Evolutionary conservation across 1,284 basidiomycete species (phyloP).

Genomic region (Sanghuangporus weigelae): DNA sequence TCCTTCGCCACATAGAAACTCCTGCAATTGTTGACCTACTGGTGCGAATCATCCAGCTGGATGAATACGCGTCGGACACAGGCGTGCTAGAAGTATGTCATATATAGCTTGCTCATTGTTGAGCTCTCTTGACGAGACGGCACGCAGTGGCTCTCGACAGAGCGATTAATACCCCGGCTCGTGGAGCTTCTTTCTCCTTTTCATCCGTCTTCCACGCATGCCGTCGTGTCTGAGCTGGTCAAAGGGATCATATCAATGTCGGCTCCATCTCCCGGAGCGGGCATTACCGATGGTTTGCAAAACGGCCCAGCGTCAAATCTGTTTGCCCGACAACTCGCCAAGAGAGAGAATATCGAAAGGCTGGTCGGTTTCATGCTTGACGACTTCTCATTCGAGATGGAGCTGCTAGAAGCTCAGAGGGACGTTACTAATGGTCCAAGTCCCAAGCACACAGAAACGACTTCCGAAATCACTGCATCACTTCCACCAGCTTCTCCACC

Average conservation of each 20-base stretch:
- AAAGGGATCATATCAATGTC: conserved; percentile 95
- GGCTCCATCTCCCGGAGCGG: conserved; percentile 78
- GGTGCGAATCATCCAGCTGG: conserved; percentile 87
- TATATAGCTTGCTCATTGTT: conserved; percentile 25
- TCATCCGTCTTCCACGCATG: conserved; percentile 76
- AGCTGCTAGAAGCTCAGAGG: conserved; percentile 21
- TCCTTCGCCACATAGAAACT: conserved; percentile 84
- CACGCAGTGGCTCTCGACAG: conserved; percentile 79
- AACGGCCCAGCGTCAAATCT: conserved; percentile 77
- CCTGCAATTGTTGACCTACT: conserved; percentile 91
- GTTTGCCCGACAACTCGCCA: conserved; percentile 88
- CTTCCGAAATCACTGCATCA: conserved; percentile 2
- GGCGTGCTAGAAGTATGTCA: conserved; percentile 81
- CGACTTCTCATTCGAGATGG: conserved; percentile 44
- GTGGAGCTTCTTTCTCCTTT: conserved; percentile 81
- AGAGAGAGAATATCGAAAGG: conserved; percentile 64
- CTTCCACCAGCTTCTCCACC: conserved; percentile 12
- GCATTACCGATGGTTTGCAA: conserved; percentile 57
- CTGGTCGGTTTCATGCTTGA: conserved; percentile 80
- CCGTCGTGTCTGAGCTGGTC: conserved; percentile 86
- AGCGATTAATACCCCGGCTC: conserved; percentile 80
- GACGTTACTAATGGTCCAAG: conserved; percentile 18
- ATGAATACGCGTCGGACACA: conserved; percentile 78
- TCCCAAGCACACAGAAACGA: conserved; percentile 21
- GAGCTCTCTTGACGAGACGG: conserved; percentile 31